Percentiles rank a stretch among this genome's conserved stretches.
phyloP scores from a whole-genome alignment of 768 basidiomycete species.

The Chiua virens region DNA sequence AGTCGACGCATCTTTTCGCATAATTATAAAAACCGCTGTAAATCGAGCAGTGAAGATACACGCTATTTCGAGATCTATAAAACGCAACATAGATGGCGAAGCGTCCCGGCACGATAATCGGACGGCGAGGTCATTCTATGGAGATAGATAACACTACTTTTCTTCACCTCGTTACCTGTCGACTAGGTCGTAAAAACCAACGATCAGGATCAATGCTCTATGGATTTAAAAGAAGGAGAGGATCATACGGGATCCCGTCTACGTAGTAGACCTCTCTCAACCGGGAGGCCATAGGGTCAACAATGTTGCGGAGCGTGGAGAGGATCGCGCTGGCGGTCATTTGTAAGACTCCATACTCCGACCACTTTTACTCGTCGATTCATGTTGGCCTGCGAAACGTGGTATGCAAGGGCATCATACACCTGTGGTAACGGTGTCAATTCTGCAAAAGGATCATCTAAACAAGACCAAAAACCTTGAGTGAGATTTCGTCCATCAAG shows the following conservation, averaged over 20 bases:
- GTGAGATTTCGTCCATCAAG: constrained; percentile 85
- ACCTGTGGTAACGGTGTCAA: constrained; percentile 43
- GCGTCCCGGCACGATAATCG: neutral
- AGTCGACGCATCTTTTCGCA: too few species aligned
- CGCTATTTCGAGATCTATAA: too few species aligned
- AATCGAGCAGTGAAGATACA: too few species aligned
- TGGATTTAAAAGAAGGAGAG: constrained; percentile 21
- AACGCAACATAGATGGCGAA: too few species aligned
- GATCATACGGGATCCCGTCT: constrained; percentile 33
- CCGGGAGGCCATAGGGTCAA: constrained; percentile 59
- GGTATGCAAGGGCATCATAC: constrained; percentile 92
- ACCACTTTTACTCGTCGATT: constrained; percentile 89
- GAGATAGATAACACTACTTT: neutral
- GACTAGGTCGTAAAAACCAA: neutral
- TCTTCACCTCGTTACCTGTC: constrained; percentile 3
- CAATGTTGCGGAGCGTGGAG: constrained; percentile 68
- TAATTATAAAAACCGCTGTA: too few species aligned
- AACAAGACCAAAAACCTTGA: constrained; percentile 53
- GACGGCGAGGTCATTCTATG: too few species aligned
- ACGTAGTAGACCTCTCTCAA: constrained; percentile 30
- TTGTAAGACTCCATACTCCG: constrained; percentile 91
- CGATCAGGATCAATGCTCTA: constrained; percentile 16
- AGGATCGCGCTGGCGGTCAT: constrained; percentile 89
- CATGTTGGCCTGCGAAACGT: constrained; percentile 89
- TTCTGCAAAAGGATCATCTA: neutral